Percentiles rank a stretch among this genome's conserved stretches.
Conservation (phyloP, 495 filamentous ascomycete genomes). For the Penicillium bialowiezense region DNA sequence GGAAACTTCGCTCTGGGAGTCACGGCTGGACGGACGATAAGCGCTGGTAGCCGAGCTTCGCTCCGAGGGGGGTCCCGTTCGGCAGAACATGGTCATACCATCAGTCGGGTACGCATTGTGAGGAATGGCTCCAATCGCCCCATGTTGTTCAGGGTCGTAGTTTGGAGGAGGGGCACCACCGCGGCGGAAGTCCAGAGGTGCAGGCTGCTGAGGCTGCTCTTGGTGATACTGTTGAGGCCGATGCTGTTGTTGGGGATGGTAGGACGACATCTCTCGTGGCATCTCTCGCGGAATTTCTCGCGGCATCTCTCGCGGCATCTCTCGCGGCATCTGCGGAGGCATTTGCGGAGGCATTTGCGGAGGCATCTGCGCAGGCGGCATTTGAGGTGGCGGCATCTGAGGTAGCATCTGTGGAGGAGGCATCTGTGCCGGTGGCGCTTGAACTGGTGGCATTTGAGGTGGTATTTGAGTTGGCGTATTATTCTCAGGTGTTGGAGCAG, state of each 20-base stretch:
- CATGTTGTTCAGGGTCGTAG: constrained; percentile 55
- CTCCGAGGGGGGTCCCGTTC: constrained; percentile 80
- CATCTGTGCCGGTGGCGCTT: constrained; percentile 3
- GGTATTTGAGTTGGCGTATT: constrained; percentile 15
- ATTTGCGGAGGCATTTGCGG: no score
- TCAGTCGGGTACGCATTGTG: constrained; percentile 95
- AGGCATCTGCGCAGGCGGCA: constrained; percentile 3
- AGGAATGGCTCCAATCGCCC: constrained; percentile 67
- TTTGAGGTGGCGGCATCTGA: neutral
- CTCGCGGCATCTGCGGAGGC: no score
- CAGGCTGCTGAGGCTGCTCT: constrained; percentile 27
- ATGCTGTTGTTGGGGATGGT: neutral
- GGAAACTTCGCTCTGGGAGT: constrained; percentile 87
- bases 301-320: constrained; percentile 1
- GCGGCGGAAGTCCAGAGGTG: constrained; percentile 49
- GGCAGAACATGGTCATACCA: constrained; percentile 98
- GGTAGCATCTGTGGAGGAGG: no score
- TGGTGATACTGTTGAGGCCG: neutral
- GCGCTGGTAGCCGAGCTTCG: constrained; percentile 72
- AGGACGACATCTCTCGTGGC: neutral
- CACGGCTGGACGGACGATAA: constrained; percentile 80
- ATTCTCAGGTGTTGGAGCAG: constrained; percentile 43
- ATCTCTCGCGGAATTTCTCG: constrained; percentile 2
- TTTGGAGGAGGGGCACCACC: constrained; percentile 48
- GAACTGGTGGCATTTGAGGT: neutral